Evolutionary conservation across 306 rosid species (phyloP).

Genomic region (Cucurbita maxima): DNA sequence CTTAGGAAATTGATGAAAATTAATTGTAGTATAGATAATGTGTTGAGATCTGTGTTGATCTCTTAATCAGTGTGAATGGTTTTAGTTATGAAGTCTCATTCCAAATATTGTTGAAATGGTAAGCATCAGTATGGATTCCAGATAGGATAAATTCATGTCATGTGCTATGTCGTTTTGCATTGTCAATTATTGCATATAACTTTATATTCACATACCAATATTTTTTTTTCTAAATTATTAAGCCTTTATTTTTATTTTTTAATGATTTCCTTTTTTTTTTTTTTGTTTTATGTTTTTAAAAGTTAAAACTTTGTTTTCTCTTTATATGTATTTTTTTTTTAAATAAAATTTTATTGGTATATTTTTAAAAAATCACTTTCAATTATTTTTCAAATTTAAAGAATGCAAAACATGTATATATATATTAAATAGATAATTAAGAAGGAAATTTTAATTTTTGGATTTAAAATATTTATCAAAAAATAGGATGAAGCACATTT

Average conservation of each 20-base stretch:
- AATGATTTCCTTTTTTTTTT: not conserved
- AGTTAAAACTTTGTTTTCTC: not conserved
- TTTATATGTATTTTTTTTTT: not conserved
- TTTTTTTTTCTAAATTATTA: not conserved
- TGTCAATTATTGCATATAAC: not conserved
- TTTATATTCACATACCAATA: not conserved
- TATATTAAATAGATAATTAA: too few relatives aligned
- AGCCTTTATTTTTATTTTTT: not conserved
- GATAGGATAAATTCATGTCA: not conserved
- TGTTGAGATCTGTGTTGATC: not conserved
- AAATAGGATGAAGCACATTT: too few relatives aligned
- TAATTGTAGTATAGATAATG: not conserved
- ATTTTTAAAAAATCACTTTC: too few relatives aligned
- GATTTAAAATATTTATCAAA: too few relatives aligned
- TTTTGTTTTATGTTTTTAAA: not conserved
- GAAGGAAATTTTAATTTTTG: too few relatives aligned
- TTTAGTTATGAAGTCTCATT: not conserved
- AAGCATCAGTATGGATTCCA: not conserved
- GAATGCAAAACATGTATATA: too few relatives aligned
- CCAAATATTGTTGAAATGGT: not conserved
- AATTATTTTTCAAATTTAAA: too few relatives aligned
- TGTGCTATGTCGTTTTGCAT: not conserved
- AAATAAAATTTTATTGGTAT: not conserved
- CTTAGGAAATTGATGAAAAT: not conserved
- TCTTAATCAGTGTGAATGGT: not conserved